Evolutionary conservation across 1,139 yeast genomes (phyloP), one percentile per base, ranked within the genome.

Genomic region (Blastobotrys illinoisensis): DNA sequence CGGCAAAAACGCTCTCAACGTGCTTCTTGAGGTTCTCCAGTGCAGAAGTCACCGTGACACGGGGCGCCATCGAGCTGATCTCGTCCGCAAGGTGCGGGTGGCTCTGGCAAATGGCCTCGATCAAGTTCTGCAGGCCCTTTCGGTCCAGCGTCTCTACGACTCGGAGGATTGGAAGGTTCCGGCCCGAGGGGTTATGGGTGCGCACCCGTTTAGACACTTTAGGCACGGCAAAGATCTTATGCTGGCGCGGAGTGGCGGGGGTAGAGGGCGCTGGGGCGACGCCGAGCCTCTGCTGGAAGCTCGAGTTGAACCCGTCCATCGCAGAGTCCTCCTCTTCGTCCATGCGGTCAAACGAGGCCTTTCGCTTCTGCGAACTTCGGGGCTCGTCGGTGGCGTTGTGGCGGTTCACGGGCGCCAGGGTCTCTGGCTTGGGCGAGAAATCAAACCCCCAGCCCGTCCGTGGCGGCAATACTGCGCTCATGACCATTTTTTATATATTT

Each of bases 61-160:
- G 74, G 19, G 95, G 90, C 0, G 89, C 79, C 54, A 79, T 65
- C 52, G 73, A 71, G 23, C 74, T 65, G 36, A 88, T 73, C 47
- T 85, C 82, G 11, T 70, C 69, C 1, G 78, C 71, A 18, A 86
- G 71, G 63, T 84, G 87, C 0, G 95, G 95, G 65, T 85, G 86
- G 26, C 72, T 68, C 21, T 75, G 73, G 26, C 87, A 76, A 52
- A 88, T 73, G 44, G 76, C 73, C 48, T 74, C 72, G 40, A 88
- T 71, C 47, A 88, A 68, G 16, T 67, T 65, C 63, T 81, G 83
- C 47, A 88, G 73, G 32, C 81, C 74, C 47, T 73, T 67, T 55
- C 79, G 79, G 67, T 83, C 86, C 58, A 88, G 72, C 5, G 86
- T 82, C 68, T 88, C 95, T 24, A 88, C 76, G 28, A 86, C 70